Conservation (phyloP, 2,329 filamentous ascomycete genomes). For the Stemphylium vesicarium region DNA sequence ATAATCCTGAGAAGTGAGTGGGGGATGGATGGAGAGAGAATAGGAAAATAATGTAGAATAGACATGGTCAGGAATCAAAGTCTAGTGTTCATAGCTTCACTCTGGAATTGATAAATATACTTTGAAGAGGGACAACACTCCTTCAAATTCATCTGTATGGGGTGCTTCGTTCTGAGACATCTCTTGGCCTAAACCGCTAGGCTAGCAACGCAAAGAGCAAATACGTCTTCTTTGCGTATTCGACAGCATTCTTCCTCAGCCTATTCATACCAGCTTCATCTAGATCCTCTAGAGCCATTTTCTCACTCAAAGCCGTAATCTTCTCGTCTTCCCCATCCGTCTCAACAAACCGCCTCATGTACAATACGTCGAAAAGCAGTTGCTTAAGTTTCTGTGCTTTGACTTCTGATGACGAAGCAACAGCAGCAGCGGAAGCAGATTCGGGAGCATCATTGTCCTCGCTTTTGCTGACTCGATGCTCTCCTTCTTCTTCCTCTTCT, state of each 20-base stretch:
- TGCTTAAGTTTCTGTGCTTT: constrained; percentile 45
- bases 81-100: too few species aligned
- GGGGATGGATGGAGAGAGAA: neutral
- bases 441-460: constrained; percentile 4
- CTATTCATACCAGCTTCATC: constrained; percentile 58
- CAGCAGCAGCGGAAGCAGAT: too few species aligned
- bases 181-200: constrained; percentile 5
- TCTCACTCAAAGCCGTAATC: constrained; percentile 26
- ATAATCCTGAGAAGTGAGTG: constrained; percentile 37
- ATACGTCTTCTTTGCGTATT: constrained; percentile 84
- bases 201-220: constrained; percentile 79
- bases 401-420: constrained; percentile 20
- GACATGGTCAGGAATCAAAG: too few species aligned
- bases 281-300: constrained; percentile 54
- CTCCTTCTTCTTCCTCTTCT: neutral
- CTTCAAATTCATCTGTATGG: too few species aligned
- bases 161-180: too few species aligned
- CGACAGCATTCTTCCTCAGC: constrained; percentile 68
- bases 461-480: neutral
- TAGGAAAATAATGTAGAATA: neutral
- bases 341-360: constrained; percentile 47
- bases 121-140: too few species aligned
- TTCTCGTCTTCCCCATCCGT: constrained; percentile 7
- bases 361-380: constrained; percentile 53
- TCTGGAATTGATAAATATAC: too few species aligned